Conservation (phyloP, 2,329 filamentous ascomycete species). For the Cytospora piceicola region DNA sequence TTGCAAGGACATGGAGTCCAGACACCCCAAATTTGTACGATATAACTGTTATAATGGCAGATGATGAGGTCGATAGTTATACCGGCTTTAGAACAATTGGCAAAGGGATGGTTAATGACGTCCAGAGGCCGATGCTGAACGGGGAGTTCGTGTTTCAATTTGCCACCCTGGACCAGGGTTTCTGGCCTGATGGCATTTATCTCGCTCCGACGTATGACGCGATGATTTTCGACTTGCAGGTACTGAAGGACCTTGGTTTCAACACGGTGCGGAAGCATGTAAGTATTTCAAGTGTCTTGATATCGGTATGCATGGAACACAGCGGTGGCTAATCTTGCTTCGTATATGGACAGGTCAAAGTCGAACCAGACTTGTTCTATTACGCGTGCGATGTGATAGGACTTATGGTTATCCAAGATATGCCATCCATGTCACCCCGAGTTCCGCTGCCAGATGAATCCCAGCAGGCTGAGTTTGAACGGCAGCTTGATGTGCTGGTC, state of each 20-base stretch:
- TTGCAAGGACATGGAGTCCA: slow-evolving; percentile 67
- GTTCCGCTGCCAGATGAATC: slow-evolving; percentile 43
- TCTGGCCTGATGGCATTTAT: slow-evolving; percentile 72
- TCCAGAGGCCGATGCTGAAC: slow-evolving; percentile 67
- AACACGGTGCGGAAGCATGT: slow-evolving; percentile 75
- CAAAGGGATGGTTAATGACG: slow-evolving; percentile 57
- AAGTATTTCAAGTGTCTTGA: slow-evolving; percentile 37
- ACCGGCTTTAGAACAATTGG: slow-evolving; percentile 70
- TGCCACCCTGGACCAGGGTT: slow-evolving; percentile 72
- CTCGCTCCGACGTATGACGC: slow-evolving; percentile 67
- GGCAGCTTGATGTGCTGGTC: slow-evolving; percentile 65
- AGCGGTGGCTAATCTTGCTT: background rate
- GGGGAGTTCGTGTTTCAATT: slow-evolving; percentile 71
- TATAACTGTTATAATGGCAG: slow-evolving; percentile 55
- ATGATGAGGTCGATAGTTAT: slow-evolving; percentile 65
- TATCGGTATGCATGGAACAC: background rate
- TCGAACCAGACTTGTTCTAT: slow-evolving; percentile 70
- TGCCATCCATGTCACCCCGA: slow-evolving; percentile 60
- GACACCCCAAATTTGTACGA: slow-evolving; percentile 67
- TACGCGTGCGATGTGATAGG: slow-evolving; percentile 69
- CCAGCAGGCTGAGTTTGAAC: slow-evolving; percentile 66
- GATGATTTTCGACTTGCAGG: slow-evolving; percentile 67
- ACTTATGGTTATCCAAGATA: slow-evolving; percentile 71
- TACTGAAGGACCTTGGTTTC: slow-evolving; percentile 68
- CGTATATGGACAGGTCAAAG: slow-evolving; percentile 57